phyloP scores from a whole-genome alignment of 192 early-diverging fungal genomes.

The Diversispora epigaea region DNA sequence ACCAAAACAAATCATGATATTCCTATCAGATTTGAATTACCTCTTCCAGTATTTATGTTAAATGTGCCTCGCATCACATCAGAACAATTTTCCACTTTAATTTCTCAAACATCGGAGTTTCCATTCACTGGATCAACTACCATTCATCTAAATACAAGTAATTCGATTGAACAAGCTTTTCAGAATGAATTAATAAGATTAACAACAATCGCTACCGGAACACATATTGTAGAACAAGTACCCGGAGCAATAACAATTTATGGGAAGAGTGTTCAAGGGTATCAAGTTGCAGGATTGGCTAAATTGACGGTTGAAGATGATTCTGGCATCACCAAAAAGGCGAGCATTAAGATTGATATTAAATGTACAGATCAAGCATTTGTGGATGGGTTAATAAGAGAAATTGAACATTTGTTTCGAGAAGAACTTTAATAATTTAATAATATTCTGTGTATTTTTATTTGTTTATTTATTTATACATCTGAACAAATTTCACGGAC shows the following conservation, averaged over 20 bases:
- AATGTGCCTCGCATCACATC: conserved; percentile 45
- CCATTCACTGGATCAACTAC: conserved; percentile 47
- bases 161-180: conserved; percentile 43
- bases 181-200: conserved; percentile 50
- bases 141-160: conserved; percentile 36
- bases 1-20: neutral
- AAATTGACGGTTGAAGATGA: conserved; percentile 36
- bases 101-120: conserved; percentile 48
- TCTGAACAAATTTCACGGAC: too few species aligned
- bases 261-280: conserved; percentile 55
- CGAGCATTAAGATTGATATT: conserved; percentile 50
- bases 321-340: conserved; percentile 20
- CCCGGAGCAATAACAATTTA: conserved; percentile 61
- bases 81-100: conserved; percentile 45
- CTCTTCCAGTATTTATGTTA: conserved; percentile 51
- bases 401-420: conserved; percentile 35
- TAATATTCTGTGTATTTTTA: neutral
- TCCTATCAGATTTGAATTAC: conserved; percentile 44
- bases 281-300: conserved; percentile 56
- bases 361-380: conserved; percentile 59
- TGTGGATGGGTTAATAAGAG: conserved; percentile 45
- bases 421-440: neutral
- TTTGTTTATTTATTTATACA: too few species aligned
- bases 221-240: conserved; percentile 58
- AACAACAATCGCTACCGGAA: conserved; percentile 42